Conservation (phyloP, 2,329 filamentous ascomycete species). For the Penicillium janthinellum region DNA sequence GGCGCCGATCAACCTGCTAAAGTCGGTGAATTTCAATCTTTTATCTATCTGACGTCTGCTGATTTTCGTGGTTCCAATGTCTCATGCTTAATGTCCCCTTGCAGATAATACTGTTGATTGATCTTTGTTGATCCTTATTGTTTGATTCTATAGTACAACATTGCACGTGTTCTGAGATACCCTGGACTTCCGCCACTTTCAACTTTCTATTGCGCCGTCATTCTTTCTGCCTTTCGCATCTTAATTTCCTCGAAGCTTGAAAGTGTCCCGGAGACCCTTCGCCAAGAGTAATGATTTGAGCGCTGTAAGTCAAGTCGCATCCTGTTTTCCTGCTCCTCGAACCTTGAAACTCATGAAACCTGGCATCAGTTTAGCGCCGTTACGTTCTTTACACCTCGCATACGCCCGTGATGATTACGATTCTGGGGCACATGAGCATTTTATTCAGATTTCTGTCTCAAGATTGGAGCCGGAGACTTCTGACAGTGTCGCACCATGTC, state of each 20-base stretch:
- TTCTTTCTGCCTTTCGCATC: conserved; percentile 1
- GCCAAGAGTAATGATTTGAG: conserved; percentile 15
- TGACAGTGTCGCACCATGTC: conserved; percentile 39
- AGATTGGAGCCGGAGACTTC: conserved; percentile 31
- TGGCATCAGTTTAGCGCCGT: conserved; percentile 1
- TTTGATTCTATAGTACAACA: conserved; percentile 10
- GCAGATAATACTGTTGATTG: conserved; percentile 10
- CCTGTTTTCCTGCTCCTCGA: neutral
- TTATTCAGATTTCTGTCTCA: conserved; percentile 30
- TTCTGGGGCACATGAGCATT: conserved; percentile 24
- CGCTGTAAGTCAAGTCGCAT: conserved; percentile 7
- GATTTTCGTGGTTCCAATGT: conserved; percentile 6
- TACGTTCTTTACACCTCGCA: conserved; percentile 2
- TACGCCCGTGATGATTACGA: conserved; percentile 36
- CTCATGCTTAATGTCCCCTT: conserved; percentile 10
- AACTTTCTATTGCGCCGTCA: neutral
- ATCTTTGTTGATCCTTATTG: conserved; percentile 10
- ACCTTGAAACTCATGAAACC: neutral
- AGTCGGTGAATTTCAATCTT: conserved; percentile 24
- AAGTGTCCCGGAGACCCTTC: conserved; percentile 12
- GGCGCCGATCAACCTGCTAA: conserved; percentile 22
- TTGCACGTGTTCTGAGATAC: conserved; percentile 15
- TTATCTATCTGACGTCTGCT: conserved; percentile 23
- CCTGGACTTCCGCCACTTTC: conserved; percentile 3
- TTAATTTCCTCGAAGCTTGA: conserved; percentile 7